phyloP scores from a whole-genome alignment of 768 basidiomycete genomes.

The Clitopilus passeckerianus region DNA sequence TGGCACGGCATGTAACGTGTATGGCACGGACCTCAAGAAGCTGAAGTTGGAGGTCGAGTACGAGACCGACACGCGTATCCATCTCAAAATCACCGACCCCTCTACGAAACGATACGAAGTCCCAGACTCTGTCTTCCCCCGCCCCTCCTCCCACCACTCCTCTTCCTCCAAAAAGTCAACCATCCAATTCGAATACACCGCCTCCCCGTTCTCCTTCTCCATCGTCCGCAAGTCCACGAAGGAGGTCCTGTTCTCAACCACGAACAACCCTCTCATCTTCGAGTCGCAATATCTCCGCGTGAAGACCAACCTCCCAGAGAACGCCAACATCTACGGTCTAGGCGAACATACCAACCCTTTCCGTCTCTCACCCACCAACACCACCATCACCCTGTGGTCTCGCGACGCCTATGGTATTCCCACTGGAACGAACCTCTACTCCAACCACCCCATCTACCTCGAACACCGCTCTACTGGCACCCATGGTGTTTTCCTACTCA shows the following conservation, averaged over 20 bases:
- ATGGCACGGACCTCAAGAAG: constrained; percentile 46
- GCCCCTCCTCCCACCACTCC: constrained; percentile 30
- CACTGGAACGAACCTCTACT: constrained; percentile 59
- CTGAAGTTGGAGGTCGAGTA: constrained; percentile 51
- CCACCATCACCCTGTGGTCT: constrained; percentile 54
- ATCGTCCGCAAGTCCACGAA: constrained; percentile 41
- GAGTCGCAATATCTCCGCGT: constrained; percentile 75
- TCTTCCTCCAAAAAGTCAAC: constrained; percentile 19
- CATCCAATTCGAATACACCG: constrained; percentile 57
- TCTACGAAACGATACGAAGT: constrained; percentile 53
- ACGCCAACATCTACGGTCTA: constrained; percentile 73
- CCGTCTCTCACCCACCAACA: constrained; percentile 45
- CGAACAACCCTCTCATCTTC: constrained; percentile 60
- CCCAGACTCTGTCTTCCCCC: constrained; percentile 55
- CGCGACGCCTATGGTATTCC: constrained; percentile 62
- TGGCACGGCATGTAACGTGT: constrained; percentile 53
- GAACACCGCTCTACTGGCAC: constrained; percentile 64
- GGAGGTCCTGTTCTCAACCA: constrained; percentile 61
- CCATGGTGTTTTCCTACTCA: constrained; percentile 67
- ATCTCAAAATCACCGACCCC: constrained; percentile 58
- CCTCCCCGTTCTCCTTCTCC: constrained; percentile 57
- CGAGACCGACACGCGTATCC: constrained; percentile 58
- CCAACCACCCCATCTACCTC: constrained; percentile 69
- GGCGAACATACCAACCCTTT: constrained; percentile 72
- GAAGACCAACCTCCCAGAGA: constrained; percentile 52